A percentile compares a stretch with the other conserved stretches of the same genome.
phyloP scores from a whole-genome alignment of 768 basidiomycete species.

The Mycena epipterygia region DNA sequence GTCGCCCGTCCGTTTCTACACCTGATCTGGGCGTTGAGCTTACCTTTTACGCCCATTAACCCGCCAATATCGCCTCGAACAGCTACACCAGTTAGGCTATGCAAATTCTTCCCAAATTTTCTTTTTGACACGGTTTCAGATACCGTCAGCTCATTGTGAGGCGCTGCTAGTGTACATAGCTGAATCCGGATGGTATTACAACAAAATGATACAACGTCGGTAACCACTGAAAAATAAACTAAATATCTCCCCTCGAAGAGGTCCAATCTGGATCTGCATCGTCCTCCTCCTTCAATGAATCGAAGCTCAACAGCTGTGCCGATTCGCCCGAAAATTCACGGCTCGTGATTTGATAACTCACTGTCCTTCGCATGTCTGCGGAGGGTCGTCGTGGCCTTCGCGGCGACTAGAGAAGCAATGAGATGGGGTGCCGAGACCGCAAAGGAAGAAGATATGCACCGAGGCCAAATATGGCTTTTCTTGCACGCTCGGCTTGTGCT shows the following conservation, averaged over 20 bases:
- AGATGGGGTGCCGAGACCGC: not conserved
- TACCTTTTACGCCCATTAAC: not conserved
- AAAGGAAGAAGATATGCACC: conserved; percentile 1
- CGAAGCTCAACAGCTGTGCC: conserved; percentile 9
- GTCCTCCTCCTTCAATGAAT: conserved; percentile 22
- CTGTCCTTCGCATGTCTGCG: conserved; percentile 43
- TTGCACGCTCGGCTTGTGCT: conserved; percentile 31
- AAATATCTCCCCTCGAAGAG: not conserved
- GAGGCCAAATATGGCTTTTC: conserved; percentile 25
- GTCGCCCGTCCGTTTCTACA: not conserved
- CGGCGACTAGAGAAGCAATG: conserved; percentile 31
- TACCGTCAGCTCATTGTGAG: not conserved
- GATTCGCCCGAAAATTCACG: conserved; percentile 8
- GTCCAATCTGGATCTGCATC: conserved; percentile 37
- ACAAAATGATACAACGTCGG: conserved; percentile 18
- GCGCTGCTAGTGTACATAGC: not conserved
- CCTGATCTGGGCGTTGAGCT: not conserved
- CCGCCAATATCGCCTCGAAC: not conserved
- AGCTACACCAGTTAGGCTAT: not conserved
- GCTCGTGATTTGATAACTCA: conserved; percentile 41
- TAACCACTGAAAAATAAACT: not conserved
- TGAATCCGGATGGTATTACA: conserved; percentile 14
- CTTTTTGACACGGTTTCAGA: not conserved
- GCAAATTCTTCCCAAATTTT: no score
- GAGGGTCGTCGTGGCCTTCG: conserved; percentile 34